phyloP scores from a whole-genome alignment of 345 rosid genomes.

The Cardamine occulta region DNA sequence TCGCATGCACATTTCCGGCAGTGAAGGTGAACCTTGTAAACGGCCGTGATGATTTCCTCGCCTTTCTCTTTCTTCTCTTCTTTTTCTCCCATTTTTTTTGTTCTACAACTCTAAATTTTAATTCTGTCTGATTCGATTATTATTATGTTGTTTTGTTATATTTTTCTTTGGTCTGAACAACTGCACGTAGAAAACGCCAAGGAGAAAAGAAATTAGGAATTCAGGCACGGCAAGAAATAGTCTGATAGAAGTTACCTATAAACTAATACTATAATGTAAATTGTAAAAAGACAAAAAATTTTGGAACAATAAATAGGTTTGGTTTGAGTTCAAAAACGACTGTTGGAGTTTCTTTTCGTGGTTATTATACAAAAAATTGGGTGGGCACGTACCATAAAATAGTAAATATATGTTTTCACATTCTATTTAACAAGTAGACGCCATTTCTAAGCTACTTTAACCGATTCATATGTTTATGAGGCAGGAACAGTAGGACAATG shows the following conservation, averaged over 20 bases:
- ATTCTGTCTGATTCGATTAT: background rate
- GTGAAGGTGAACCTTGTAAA: constrained; percentile 81
- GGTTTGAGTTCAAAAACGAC: constrained; percentile 8
- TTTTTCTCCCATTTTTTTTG: constrained; percentile 44
- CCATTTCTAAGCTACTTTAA: background rate
- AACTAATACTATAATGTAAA: background rate
- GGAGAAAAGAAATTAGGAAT: constrained; percentile 2
- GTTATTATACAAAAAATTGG: background rate
- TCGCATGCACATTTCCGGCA: constrained; percentile 71
- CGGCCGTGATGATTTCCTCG: constrained; percentile 55
- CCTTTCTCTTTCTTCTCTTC: constrained; percentile 49
- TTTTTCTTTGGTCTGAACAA: constrained; percentile 31
- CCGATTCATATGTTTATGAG: constrained; percentile 8
- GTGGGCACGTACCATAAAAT: background rate
- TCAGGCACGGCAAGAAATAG: constrained; percentile 34
- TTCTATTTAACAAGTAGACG: background rate
- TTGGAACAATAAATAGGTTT: constrained; percentile 9
- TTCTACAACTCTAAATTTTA: background rate
- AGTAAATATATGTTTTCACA: background rate
- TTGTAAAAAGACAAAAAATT: background rate
- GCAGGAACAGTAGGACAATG: background rate
- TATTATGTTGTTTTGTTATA: background rate
- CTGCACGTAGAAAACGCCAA: constrained; percentile 32
- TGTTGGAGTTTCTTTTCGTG: background rate
- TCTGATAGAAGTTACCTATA: constrained; percentile 16